phyloP scores from a whole-genome alignment of 192 early-diverging fungal genomes.

The Coemansia sp. region DNA sequence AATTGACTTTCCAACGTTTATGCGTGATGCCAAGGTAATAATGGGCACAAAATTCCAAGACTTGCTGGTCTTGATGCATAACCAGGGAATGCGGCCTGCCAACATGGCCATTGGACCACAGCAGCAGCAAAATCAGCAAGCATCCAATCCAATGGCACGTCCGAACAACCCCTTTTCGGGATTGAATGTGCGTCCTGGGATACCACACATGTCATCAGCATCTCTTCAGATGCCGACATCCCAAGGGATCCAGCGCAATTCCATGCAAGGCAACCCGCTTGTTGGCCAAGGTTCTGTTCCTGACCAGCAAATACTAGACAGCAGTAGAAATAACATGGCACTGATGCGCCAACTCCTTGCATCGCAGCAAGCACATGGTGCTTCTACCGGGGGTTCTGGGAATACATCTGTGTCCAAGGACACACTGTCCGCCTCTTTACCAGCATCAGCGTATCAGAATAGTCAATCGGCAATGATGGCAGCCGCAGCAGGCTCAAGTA shows the following conservation, averaged over 20 bases:
- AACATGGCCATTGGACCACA: conserved; percentile 1
- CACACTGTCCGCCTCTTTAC: conserved; percentile 9
- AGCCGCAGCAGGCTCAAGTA: not conserved
- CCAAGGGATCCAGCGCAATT: not conserved
- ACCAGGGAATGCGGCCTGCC: conserved; percentile 18
- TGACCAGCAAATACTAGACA: conserved; percentile 5
- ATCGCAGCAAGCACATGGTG: conserved; percentile 5
- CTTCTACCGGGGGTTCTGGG: conserved; percentile 1
- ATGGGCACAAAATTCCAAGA: conserved; percentile 49
- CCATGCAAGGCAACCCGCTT: not conserved
- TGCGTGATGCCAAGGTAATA: conserved; percentile 38
- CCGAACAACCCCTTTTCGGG: conserved; percentile 10
- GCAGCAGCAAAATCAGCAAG: conserved; percentile 12
- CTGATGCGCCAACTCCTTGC: conserved; percentile 27
- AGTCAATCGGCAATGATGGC: conserved; percentile 9
- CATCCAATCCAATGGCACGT: conserved; percentile 10
- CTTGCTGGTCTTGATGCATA: conserved; percentile 39
- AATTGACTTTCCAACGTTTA: conserved; percentile 38
- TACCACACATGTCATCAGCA: conserved; percentile 8
- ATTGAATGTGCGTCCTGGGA: conserved; percentile 14
- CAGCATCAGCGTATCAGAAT: conserved; percentile 11
- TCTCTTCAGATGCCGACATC: conserved; percentile 10
- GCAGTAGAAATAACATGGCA: conserved; percentile 13
- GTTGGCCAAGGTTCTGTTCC: not conserved
- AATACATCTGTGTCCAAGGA: conserved; percentile 5